Evolutionary conservation across 257 asterid genomes (phyloP).

Genomic region (Scutellaria barbata): DNA sequence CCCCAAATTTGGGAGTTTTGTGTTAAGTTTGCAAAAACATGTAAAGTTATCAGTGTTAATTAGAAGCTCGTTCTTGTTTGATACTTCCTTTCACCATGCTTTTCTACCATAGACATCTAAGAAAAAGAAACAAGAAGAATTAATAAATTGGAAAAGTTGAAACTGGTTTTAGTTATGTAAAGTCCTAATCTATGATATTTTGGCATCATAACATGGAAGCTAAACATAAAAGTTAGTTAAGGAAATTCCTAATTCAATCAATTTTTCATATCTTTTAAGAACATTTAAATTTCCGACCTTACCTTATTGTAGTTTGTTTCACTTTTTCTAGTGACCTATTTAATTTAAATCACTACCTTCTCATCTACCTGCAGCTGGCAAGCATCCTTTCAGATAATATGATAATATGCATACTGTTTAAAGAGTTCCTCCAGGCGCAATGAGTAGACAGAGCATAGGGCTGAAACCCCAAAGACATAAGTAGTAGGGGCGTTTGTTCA

Average conservation of each 20-base stretch:
- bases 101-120: background rate
- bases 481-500: too few species aligned
- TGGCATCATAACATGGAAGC: conserved; percentile 1
- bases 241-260: conserved; percentile 7
- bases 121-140: background rate
- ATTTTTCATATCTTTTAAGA: conserved; percentile 2
- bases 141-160: background rate
- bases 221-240: background rate
- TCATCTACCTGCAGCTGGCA: background rate
- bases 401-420: background rate
- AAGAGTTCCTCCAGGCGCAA: background rate
- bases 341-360: background rate
- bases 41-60: background rate
- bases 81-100: background rate
- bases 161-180: background rate
- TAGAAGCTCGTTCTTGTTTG: conserved; percentile 2
- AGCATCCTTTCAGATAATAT: background rate
- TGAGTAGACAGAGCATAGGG: background rate
- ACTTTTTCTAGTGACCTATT: conserved; percentile 5
- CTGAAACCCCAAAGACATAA: background rate
- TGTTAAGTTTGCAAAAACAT: too few species aligned
- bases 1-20: too few species aligned
- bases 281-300: conserved; percentile 2
- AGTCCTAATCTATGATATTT: conserved; percentile 6
- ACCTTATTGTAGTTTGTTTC: background rate